These are phyloP conservation scores for Neurospora cerealis DNA, from an alignment of 495 filamentous ascomycete species.

Conservation along the genomic window DNA sequence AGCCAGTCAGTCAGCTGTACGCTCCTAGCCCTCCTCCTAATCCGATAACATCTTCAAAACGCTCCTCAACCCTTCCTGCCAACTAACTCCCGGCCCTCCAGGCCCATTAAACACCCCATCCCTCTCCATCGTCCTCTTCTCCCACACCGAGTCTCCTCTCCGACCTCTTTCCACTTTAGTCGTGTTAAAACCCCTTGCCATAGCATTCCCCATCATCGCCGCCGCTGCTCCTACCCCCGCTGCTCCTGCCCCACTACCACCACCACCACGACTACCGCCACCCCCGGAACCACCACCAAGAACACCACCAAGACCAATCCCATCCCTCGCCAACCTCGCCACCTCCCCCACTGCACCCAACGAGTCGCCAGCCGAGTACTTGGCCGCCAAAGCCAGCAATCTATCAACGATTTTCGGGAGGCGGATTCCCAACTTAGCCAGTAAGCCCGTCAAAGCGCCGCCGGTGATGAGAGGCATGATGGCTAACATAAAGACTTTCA, in stretches of 20 bases:
- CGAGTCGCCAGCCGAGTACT: conserved; percentile 42
- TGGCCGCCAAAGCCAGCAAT: conserved; percentile 44
- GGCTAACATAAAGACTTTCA: conserved; percentile 77
- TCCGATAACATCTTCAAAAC: conserved; percentile 58
- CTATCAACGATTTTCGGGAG: conserved; percentile 50
- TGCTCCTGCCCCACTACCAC: conserved; percentile 14
- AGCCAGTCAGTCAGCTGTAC: background rate
- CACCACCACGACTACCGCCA: background rate
- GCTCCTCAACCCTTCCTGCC: conserved; percentile 42
- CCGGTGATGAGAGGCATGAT: conserved; percentile 76
- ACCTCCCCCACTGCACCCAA: conserved; percentile 45
- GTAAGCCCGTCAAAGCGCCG: conserved; percentile 61
- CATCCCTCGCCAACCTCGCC: conserved; percentile 30
- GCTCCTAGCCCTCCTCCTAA: background rate
- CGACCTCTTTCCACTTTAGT: background rate
- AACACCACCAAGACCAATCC: conserved; percentile 5
- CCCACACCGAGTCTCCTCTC: conserved; percentile 5
- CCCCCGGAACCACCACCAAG: background rate
- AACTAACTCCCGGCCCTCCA: conserved; percentile 21
- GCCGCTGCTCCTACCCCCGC: conserved; percentile 4
- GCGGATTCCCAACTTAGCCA: conserved; percentile 64
- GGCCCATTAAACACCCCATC: conserved; percentile 10
- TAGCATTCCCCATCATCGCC: conserved; percentile 19
- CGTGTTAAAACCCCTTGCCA: conserved; percentile 9
- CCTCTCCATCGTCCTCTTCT: conserved; percentile 31